phyloP scores from a whole-genome alignment of 2,329 filamentous ascomycete species.

The Colletotrichum filicis region DNA sequence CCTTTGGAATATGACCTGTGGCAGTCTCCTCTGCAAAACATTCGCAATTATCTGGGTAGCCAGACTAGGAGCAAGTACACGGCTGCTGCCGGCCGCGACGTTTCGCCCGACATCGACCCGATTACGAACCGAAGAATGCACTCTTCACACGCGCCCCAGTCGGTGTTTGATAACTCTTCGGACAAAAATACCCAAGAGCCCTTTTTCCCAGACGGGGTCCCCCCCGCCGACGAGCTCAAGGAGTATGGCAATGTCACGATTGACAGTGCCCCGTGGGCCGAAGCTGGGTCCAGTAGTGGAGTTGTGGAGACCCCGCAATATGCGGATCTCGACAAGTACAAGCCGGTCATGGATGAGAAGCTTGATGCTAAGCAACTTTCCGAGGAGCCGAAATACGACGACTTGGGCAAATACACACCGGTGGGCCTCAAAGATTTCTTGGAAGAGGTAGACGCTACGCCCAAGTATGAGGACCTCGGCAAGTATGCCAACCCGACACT shows the following conservation, averaged over 20 bases:
- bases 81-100: slow-evolving; percentile 20
- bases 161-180: slow-evolving; percentile 18
- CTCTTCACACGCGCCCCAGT: slow-evolving; percentile 35
- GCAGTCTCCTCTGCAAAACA: slow-evolving; percentile 45
- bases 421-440: slow-evolving; percentile 35
- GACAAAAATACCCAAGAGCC: slow-evolving; percentile 35
- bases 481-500: slow-evolving; percentile 42
- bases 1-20: slow-evolving; percentile 41
- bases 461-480: slow-evolving; percentile 49
- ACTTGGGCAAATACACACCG: slow-evolving; percentile 53
- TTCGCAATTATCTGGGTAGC: slow-evolving; percentile 45
- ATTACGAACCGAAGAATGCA: slow-evolving; percentile 67
- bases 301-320: slow-evolving; percentile 28
- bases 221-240: slow-evolving; percentile 48
- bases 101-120: slow-evolving; percentile 63
- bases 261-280: slow-evolving; percentile 40
- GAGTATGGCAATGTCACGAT: slow-evolving; percentile 47
- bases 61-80: slow-evolving; percentile 20
- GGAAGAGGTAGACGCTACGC: not conserved
- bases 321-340: slow-evolving; percentile 48
- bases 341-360: slow-evolving; percentile 45
- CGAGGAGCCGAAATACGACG: slow-evolving; percentile 47
- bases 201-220: slow-evolving; percentile 47
- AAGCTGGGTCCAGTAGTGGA: slow-evolving; percentile 31
- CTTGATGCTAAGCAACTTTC: slow-evolving; percentile 36